phyloP scores from a whole-genome alignment of 164 flowering plant genomes.

The Vitis labrusca region DNA sequence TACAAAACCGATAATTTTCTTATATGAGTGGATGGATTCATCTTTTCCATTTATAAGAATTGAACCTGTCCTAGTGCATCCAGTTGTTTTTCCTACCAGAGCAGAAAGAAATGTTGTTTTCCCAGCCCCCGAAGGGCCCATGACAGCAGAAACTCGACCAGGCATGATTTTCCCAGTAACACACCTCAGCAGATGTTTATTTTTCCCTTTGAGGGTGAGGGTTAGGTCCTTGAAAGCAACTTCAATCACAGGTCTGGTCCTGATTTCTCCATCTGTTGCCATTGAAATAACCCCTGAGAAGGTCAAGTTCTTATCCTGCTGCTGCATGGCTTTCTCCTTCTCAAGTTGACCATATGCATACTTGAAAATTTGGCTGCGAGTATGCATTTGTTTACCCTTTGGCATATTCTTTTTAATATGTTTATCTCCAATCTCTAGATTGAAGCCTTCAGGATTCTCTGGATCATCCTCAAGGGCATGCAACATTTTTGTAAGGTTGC shows the following conservation, averaged over 20 bases:
- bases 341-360: conserved; percentile 98
- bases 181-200: conserved; percentile 73
- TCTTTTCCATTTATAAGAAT: conserved; percentile 80
- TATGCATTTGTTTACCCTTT: conserved; percentile 58
- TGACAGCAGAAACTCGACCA: conserved; percentile 94
- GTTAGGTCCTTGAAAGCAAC: conserved; percentile 89
- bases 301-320: conserved; percentile 66
- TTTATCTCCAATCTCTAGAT: conserved; percentile 48
- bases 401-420: conserved; percentile 38
- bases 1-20: conserved; percentile 89
- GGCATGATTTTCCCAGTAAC: conserved; percentile 88
- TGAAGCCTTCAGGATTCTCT: conserved; percentile 46
- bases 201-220: conserved; percentile 76
- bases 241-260: conserved; percentile 73
- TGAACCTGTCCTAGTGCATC: conserved; percentile 67
- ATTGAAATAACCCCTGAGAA: conserved; percentile 83
- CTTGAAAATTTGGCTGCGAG: conserved; percentile 83
- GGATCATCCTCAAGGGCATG: conserved; percentile 56
- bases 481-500: conserved; percentile 51
- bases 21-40: conserved; percentile 78
- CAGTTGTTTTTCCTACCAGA: conserved; percentile 79
- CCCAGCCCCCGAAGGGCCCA: conserved; percentile 99
- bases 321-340: conserved; percentile 84
- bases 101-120: conserved; percentile 98
- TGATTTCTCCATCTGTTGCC: conserved; percentile 69